phyloP scores from a whole-genome alignment of 129 eudicot genomes.

The Tagetes patula region DNA sequence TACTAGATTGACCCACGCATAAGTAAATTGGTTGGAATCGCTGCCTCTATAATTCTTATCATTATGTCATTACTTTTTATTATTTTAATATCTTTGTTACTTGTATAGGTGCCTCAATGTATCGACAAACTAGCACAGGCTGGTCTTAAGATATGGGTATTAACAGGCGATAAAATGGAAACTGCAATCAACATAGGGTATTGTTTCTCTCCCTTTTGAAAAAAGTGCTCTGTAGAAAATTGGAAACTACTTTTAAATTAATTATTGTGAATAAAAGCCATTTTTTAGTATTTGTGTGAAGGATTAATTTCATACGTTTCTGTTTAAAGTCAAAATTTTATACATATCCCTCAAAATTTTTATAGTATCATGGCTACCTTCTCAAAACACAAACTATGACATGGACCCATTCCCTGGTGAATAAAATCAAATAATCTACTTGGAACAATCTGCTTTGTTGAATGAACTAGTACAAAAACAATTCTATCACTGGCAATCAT shows the following conservation, averaged over 20 bases:
- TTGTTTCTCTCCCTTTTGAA: conserved; percentile 25
- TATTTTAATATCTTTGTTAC: neutral
- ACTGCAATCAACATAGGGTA: conserved; percentile 99
- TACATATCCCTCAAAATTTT: no score
- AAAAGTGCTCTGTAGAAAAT: neutral
- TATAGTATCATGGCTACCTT: no score
- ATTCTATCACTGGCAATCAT: neutral
- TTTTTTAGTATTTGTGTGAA: neutral
- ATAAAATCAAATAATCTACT: no score
- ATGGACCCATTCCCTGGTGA: neutral
- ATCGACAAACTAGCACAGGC: conserved; percentile 99
- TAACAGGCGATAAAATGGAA: conserved; percentile 99
- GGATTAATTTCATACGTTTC: neutral
- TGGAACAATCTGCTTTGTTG: no score
- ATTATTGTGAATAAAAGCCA: neutral
- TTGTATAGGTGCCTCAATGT: conserved; percentile 87
- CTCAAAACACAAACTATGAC: no score
- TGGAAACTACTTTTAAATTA: neutral
- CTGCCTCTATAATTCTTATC: neutral
- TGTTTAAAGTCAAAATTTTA: no score
- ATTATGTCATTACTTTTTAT: neutral
- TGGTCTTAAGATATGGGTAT: conserved; percentile 97
- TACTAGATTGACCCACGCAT: neutral
- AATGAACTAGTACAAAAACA: no score
- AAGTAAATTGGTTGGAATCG: neutral